These are phyloP conservation scores for Spencermartinsiella ligniputridi DNA, from an alignment of 1,139 yeast genomes.

Conservation along the genomic window DNA sequence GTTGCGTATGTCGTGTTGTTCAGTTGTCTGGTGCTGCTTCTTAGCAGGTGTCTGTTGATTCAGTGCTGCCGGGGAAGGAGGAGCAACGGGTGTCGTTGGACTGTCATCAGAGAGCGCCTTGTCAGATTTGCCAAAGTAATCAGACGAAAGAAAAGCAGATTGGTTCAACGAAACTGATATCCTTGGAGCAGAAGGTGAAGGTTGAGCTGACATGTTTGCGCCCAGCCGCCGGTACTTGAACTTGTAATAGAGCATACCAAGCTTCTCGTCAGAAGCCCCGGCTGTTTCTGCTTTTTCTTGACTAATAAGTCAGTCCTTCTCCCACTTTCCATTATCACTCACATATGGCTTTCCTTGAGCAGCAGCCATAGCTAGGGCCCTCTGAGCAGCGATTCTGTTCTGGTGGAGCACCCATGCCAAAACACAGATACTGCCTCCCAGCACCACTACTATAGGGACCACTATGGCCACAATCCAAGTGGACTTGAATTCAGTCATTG, in stretches of 20 bases:
- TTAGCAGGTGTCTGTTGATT: too few species aligned
- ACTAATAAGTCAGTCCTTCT: too few species aligned
- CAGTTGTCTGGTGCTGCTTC: too few species aligned
- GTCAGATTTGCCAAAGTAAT: not conserved
- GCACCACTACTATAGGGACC: slow-evolving; percentile 25
- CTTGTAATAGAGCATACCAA: not conserved
- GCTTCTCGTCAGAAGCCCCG: not conserved
- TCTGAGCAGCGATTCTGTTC: not conserved
- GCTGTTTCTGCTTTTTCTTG: not conserved
- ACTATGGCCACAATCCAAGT: slow-evolving; percentile 29
- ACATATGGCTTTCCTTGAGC: not conserved
- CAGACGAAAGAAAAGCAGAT: not conserved
- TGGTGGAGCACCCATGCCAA: slow-evolving; percentile 11
- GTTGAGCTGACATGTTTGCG: not conserved
- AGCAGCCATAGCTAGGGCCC: slow-evolving; percentile 2
- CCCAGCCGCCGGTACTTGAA: not conserved
- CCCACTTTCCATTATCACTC: too few species aligned
- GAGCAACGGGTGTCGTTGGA: too few species aligned
- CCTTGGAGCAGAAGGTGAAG: not conserved
- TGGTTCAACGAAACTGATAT: not conserved
- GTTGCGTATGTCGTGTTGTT: too few species aligned
- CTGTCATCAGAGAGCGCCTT: too few species aligned
- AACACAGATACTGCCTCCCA: slow-evolving; percentile 14
- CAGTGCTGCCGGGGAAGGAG: too few species aligned
- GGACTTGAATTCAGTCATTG: not conserved